These are phyloP conservation scores for Xylogone sp. DNA, from an alignment of 2,329 filamentous ascomycete species.

Conservation along the genomic window DNA sequence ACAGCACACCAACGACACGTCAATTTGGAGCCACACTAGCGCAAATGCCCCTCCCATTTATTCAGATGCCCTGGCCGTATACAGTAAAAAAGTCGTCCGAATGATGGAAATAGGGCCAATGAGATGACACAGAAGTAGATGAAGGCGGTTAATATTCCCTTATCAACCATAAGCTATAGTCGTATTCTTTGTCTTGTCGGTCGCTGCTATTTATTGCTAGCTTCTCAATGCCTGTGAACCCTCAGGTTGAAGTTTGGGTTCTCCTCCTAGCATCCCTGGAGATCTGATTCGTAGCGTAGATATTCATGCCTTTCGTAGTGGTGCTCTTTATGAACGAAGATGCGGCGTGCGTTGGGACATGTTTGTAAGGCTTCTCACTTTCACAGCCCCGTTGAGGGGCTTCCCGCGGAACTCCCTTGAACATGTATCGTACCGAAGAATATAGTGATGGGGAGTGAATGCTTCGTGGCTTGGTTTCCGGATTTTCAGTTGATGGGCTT, in stretches of 20 bases:
- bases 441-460: not conserved
- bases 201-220: too few species aligned
- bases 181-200: too few species aligned
- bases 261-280: not conserved
- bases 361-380: slow-evolving; percentile 15
- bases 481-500: not conserved
- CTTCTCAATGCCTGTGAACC: not conserved
- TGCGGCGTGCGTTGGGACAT: slow-evolving; percentile 13
- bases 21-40: too few species aligned
- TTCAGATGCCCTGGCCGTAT: too few species aligned
- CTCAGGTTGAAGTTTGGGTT: not conserved
- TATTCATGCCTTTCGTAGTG: slow-evolving; percentile 14
- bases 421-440: slow-evolving; percentile 5
- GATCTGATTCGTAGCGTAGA: not conserved
- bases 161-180: too few species aligned
- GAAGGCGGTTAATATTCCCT: too few species aligned
- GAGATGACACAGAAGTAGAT: too few species aligned
- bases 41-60: too few species aligned
- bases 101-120: too few species aligned
- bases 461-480: not conserved
- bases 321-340: slow-evolving; percentile 16
- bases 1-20: too few species aligned
- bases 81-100: too few species aligned
- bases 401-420: slow-evolving; percentile 6
- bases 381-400: slow-evolving; percentile 5